A percentile compares a stretch with the other conserved stretches of the same genome.
Evolutionary conservation across 225 moss, liverwort and hornwort species (phyloP).

Genomic region (Takakia lepidozioides): DNA sequence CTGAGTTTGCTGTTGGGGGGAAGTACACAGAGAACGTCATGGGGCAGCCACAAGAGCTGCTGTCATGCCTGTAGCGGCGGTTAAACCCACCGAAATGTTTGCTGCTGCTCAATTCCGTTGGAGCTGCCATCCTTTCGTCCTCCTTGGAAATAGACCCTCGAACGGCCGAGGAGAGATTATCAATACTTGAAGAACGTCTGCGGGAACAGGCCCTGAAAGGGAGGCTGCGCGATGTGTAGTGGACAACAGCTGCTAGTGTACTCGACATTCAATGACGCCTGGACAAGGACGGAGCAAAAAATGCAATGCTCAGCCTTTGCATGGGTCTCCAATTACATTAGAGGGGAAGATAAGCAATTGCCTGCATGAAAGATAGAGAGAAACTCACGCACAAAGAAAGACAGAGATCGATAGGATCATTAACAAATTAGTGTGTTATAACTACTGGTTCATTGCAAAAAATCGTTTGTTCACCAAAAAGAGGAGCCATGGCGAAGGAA

Average conservation of each 20-base stretch:
- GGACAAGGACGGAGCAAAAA: too few species aligned
- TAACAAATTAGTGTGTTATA: too few species aligned
- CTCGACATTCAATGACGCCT: slow-evolving; percentile 25
- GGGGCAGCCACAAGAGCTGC: slow-evolving; percentile 54
- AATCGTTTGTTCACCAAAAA: too few species aligned
- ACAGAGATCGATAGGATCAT: too few species aligned
- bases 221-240: slow-evolving; percentile 22
- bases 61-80: slow-evolving; percentile 83
- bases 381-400: too few species aligned
- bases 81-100: slow-evolving; percentile 87
- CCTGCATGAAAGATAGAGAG: too few species aligned
- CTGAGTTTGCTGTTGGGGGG: slow-evolving; percentile 53
- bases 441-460: too few species aligned
- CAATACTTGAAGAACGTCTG: background rate
- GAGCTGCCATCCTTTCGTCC: slow-evolving; percentile 44
- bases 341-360: too few species aligned
- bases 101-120: slow-evolving; percentile 51
- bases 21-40: slow-evolving; percentile 85
- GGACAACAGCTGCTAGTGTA: slow-evolving; percentile 13
- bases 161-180: slow-evolving; percentile 9
- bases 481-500: too few species aligned
- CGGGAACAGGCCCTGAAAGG: too few species aligned
- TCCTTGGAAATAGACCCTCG: background rate
- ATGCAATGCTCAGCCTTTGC: too few species aligned
- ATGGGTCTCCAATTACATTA: too few species aligned